Base-by-base conservation (phyloP, 1,139 yeast genomes). In the Protomyces arabidopsidicola region DNA sequence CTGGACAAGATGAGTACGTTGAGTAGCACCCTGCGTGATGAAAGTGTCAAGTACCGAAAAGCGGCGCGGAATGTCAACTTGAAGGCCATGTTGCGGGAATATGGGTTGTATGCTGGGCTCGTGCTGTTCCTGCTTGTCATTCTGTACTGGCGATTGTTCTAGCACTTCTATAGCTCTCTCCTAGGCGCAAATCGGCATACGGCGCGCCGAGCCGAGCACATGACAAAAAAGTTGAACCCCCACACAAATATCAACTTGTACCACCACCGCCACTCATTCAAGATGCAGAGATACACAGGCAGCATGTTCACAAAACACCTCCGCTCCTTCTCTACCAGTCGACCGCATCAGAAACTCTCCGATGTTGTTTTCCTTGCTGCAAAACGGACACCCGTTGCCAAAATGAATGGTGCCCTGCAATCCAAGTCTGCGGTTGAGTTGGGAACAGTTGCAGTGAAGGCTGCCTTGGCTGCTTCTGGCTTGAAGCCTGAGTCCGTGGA, bases 381-480 rank as follows among this genome's bases (percentile, higher is more conserved):
- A 55, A 84, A 97, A 60, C 88, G 98, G 81, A 93, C 98, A 31
- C 98, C 98, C 71, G 83, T 91, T 71, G 98, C 98, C 54, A 86
- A 96, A 27, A 87, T 93, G 79, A 93, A 88, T 75, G 97, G 98
- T 63, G 75, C 84, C 3, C 82, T 93, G 65, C 76, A 95, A 53
- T 82, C 95, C 52, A 82, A 87, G 72, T 78, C 84, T 55, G 90
- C 87, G 74, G 84, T 87, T 66, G 98, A 91, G 73, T 82, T 93
- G 67, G 98, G 98, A 63, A 84, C 95, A 38, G 88, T 86, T 71
- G 97, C 97, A 55, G 97, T 91, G 70, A 87, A 86, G 74, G 66
- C 60, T 5, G 67, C 67, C 14, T 22, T 66, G 24, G 53, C 64
- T 12, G 59, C 56, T 5, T 60, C 62, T 2, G 57, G 60, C 45